A percentile compares a stretch with the other conserved stretches of the same genome.
Evolutionary conservation across 2,329 filamentous ascomycete species (phyloP).

Genomic region (Aspergillus transmontanensis): DNA sequence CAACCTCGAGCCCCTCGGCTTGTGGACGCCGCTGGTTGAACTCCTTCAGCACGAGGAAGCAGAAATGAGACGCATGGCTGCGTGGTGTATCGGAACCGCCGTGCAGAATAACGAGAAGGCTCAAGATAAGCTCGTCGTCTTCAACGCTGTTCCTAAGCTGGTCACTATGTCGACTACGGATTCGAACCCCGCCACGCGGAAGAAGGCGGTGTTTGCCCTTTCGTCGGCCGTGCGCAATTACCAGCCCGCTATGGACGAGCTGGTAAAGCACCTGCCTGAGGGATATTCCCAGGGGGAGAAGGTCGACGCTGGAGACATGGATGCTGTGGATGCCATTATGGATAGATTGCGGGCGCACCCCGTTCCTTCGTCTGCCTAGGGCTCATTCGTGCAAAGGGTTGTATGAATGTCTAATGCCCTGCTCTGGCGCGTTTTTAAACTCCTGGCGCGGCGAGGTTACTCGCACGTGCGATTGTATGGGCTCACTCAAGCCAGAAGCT

Average conservation of each 20-base stretch:
- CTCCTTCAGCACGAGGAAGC: conserved; percentile 69
- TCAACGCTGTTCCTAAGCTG: conserved; percentile 71
- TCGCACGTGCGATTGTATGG: not conserved
- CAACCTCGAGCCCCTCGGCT: conserved; percentile 74
- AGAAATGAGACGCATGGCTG: conserved; percentile 79
- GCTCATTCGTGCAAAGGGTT: not conserved
- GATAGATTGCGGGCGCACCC: conserved; percentile 60
- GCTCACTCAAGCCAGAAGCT: not conserved
- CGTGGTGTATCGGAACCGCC: conserved; percentile 92
- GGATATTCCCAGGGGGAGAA: conserved; percentile 59
- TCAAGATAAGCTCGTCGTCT: conserved; percentile 70
- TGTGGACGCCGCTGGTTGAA: conserved; percentile 80
- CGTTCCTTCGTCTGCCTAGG: conserved; percentile 31
- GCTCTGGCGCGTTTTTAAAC: not conserved
- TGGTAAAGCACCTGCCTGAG: conserved; percentile 69
- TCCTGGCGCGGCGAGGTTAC: not conserved
- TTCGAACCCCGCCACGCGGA: conserved; percentile 65
- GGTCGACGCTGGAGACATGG: conserved; percentile 86
- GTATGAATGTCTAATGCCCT: not conserved
- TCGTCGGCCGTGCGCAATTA: conserved; percentile 87
- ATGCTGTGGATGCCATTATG: conserved; percentile 76
- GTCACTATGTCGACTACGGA: conserved; percentile 66
- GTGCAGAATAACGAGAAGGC: conserved; percentile 92
- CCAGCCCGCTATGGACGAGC: conserved; percentile 69
- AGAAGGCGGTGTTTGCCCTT: conserved; percentile 87